These are phyloP conservation scores for Phoma herbarum DNA, from an alignment of 2,329 filamentous ascomycete genomes.

Conservation along the genomic window DNA sequence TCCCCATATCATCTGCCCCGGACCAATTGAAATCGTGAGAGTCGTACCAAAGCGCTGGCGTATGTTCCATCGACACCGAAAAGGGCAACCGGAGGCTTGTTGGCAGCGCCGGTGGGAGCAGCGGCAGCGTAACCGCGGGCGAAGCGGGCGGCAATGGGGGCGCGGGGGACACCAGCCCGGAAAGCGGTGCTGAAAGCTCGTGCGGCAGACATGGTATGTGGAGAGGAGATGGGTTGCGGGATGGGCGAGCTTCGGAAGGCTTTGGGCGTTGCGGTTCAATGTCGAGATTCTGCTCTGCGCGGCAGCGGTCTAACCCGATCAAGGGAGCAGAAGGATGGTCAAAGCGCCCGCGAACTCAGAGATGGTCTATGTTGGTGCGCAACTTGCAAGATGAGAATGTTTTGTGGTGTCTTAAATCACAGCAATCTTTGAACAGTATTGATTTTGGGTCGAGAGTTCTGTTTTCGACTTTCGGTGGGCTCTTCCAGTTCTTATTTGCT, in stretches of 20 bases:
- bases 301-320: conserved; percentile 19
- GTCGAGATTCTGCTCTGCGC: conserved; percentile 24
- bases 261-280: conserved; percentile 23
- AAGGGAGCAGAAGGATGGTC: neutral
- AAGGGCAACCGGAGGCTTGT: conserved; percentile 87
- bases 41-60: conserved; percentile 93
- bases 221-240: conserved; percentile 49
- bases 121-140: conserved; percentile 79
- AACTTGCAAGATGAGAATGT: no score
- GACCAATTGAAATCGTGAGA: conserved; percentile 30
- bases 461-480: neutral
- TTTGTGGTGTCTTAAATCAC: neutral
- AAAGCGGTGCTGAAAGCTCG: conserved; percentile 65
- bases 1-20: conserved; percentile 30
- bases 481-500: neutral
- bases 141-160: conserved; percentile 67
- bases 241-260: conserved; percentile 39
- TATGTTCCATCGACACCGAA: conserved; percentile 98
- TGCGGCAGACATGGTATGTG: conserved; percentile 63
- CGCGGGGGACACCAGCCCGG: conserved; percentile 65
- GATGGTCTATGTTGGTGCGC: neutral
- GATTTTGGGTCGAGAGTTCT: neutral
- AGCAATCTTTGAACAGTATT: neutral
- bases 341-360: neutral
- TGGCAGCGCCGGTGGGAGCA: conserved; percentile 65